A percentile compares a stretch with the other conserved stretches of the same genome.
Conservation (phyloP, 306 rosid genomes). For the Dalbergia cultrata region DNA sequence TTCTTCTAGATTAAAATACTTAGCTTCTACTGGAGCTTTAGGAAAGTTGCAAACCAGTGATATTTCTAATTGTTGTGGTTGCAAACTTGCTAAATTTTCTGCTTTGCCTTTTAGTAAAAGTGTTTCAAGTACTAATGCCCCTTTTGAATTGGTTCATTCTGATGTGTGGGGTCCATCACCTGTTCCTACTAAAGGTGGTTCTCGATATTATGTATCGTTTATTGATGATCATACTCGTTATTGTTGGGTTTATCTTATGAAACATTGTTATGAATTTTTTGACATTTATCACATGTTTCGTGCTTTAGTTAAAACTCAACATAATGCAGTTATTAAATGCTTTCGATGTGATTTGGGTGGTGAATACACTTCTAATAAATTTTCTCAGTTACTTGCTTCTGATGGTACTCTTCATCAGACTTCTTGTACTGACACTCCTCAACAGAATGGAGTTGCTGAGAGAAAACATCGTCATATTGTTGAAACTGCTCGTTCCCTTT, state of each 20-base stretch:
- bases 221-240: neutral
- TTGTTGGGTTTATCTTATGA: conserved; percentile 1
- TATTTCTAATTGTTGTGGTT: conserved; percentile 3
- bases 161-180: no score
- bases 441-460: no score
- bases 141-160: no score
- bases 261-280: neutral
- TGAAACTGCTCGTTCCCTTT: neutral
- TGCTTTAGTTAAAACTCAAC: neutral
- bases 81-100: neutral
- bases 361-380: neutral
- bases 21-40: neutral
- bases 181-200: neutral
- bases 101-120: no score
- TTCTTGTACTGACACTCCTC: no score
- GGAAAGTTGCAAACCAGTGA: neutral
- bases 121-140: no score
- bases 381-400: neutral
- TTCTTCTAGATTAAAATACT: neutral
- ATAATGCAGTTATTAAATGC: neutral
- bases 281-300: neutral
- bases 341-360: neutral
- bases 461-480: no score
- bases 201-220: neutral
- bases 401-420: neutral